A percentile compares a stretch with the other conserved stretches of the same genome.
phyloP scores from a whole-genome alignment of 805 yeast species.

The Sporopachydermia quercuum region DNA sequence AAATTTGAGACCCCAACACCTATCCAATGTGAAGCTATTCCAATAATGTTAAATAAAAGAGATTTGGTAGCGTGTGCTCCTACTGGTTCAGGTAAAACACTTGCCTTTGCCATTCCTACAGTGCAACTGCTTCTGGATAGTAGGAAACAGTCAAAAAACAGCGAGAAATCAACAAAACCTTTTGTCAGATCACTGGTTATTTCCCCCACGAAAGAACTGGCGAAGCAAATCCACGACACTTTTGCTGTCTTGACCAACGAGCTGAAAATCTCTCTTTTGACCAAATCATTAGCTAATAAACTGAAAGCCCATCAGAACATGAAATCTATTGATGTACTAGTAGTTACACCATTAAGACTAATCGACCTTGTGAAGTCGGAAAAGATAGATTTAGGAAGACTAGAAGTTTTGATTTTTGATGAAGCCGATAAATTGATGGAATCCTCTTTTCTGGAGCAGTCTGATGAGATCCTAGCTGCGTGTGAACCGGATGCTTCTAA shows the following conservation, averaged over 20 bases:
- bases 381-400: slow-evolving; percentile 41
- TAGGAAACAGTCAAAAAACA: slow-evolving; percentile 19
- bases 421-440: slow-evolving; percentile 94
- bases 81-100: slow-evolving; percentile 95
- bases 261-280: slow-evolving; percentile 47
- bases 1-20: slow-evolving; percentile 83
- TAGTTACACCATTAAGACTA: slow-evolving; percentile 80
- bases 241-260: slow-evolving; percentile 39
- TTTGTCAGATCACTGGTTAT: slow-evolving; percentile 60
- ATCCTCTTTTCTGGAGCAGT: slow-evolving; percentile 73
- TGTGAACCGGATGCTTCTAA: slow-evolving; percentile 20
- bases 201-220: slow-evolving; percentile 91
- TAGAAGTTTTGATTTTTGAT: slow-evolving; percentile 74
- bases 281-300: slow-evolving; percentile 50
- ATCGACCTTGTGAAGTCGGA: slow-evolving; percentile 61
- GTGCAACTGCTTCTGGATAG: slow-evolving; percentile 34
- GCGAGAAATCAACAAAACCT: slow-evolving; percentile 20
- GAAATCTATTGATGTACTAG: slow-evolving; percentile 61
- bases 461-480: slow-evolving; percentile 64
- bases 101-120: slow-evolving; percentile 78
- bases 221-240: slow-evolving; percentile 69
- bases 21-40: slow-evolving; percentile 83
- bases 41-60: slow-evolving; percentile 49
- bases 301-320: slow-evolving; percentile 41
- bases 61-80: slow-evolving; percentile 93